These are phyloP conservation scores for Tylopilus subfusipes DNA, from an alignment of 768 basidiomycete species.

Conservation along the genomic window DNA sequence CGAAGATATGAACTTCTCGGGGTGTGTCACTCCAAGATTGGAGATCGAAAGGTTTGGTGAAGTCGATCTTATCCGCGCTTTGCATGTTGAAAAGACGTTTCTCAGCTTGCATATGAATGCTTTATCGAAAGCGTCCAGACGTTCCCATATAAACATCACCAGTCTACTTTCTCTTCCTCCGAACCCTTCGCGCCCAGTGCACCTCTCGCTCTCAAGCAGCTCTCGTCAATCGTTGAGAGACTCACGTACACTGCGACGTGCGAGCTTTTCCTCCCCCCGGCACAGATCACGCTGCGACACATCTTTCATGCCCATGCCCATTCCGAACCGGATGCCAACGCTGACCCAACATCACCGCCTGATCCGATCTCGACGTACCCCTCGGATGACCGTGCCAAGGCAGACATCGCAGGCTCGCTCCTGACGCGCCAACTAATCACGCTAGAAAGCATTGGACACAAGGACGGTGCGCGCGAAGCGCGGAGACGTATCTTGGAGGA, in stretches of 20 bases:
- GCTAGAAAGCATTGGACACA: slow-evolving; percentile 54
- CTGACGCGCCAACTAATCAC: slow-evolving; percentile 59
- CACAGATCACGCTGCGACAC: slow-evolving; percentile 45
- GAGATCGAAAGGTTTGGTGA: slow-evolving; percentile 63
- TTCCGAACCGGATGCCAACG: neutral
- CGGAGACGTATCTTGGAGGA: slow-evolving; percentile 45
- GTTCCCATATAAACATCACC: slow-evolving; percentile 47
- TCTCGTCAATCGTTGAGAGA: slow-evolving; percentile 58
- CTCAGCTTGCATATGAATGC: slow-evolving; percentile 58
- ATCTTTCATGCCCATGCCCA: neutral
- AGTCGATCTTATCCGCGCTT: neutral
- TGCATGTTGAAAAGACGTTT: neutral
- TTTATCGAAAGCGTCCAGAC: slow-evolving; percentile 48
- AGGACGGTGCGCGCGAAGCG: slow-evolving; percentile 47
- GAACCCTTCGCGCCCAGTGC: slow-evolving; percentile 38
- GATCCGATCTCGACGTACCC: slow-evolving; percentile 15
- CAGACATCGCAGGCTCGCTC: slow-evolving; percentile 47
- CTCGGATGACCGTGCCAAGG: slow-evolving; percentile 4
- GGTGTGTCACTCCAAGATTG: slow-evolving; percentile 72
- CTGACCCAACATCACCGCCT: neutral
- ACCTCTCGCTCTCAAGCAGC: slow-evolving; percentile 47
- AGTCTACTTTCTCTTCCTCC: slow-evolving; percentile 10
- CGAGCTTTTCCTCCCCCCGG: slow-evolving; percentile 56
- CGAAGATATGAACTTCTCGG: slow-evolving; percentile 80
- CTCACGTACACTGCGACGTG: slow-evolving; percentile 63